A percentile compares a stretch with the other conserved stretches of the same genome.
phyloP scores from a whole-genome alignment of 768 basidiomycete genomes.

The Tubosaeta brunneosetosa region DNA sequence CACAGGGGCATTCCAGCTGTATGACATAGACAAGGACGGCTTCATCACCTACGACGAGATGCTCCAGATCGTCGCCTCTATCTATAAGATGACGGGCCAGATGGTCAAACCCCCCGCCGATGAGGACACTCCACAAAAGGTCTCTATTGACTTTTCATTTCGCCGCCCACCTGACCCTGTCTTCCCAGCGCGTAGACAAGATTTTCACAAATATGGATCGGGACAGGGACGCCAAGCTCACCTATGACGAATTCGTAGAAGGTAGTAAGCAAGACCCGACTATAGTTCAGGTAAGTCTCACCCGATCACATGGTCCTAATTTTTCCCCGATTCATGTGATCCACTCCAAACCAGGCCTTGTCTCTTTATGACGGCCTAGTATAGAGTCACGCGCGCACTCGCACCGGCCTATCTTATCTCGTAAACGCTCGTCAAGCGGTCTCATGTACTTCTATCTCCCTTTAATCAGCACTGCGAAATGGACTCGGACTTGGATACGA shows the following conservation, averaged over 20 bases:
- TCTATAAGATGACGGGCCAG: conserved; percentile 99
- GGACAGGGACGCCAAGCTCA: conserved; percentile 89
- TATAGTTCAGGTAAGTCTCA: conserved; percentile 79
- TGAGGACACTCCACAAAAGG: conserved; percentile 99
- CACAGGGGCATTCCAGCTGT: conserved; percentile 98
- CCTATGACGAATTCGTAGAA: conserved; percentile 96
- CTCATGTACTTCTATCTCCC: conserved; percentile 22
- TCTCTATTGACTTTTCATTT: conserved; percentile 22
- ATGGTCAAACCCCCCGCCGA: conserved; percentile 99
- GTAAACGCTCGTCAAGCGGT: conserved; percentile 18
- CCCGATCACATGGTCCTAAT: conserved; percentile 5
- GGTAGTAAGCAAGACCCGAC: conserved; percentile 99
- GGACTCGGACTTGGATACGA: conserved; percentile 18
- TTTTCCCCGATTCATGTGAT: conserved; percentile 18
- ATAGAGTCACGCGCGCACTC: conserved; percentile 35
- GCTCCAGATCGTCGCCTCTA: conserved; percentile 95
- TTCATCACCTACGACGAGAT: conserved; percentile 98
- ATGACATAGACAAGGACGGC: conserved; percentile 98
- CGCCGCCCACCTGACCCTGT: conserved; percentile 11
- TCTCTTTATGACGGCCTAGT: conserved; percentile 95
- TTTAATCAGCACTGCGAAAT: conserved; percentile 20
- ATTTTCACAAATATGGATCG: conserved; percentile 98
- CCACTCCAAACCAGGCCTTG: conserved; percentile 56
- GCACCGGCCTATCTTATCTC: conserved; percentile 19
- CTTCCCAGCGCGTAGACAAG: conserved; percentile 87